Percentiles rank a stretch among this genome's conserved stretches.
Evolutionary conservation across 352 stramenopile species (phyloP).

Genomic region (Globisporangium emineosum): DNA sequence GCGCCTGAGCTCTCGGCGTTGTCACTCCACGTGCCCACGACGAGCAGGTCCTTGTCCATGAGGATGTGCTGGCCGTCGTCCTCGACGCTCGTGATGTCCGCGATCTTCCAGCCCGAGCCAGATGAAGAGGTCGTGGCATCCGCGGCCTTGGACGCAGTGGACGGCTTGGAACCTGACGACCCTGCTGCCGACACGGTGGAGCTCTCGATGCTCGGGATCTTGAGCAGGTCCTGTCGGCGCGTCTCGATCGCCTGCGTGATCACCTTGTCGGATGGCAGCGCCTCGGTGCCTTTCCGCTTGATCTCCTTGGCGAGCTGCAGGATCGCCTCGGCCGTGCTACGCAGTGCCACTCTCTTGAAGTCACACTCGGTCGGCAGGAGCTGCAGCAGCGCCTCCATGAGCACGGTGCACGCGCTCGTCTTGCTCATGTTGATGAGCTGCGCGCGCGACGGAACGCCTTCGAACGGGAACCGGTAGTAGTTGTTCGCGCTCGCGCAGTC

Average conservation of each 20-base stretch:
- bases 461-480: constrained; percentile 25
- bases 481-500: constrained; percentile 17
- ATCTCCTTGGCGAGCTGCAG: constrained; percentile 14
- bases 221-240: constrained; percentile 14
- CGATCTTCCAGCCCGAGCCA: constrained; percentile 1
- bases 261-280: constrained; percentile 7
- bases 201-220: neutral
- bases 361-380: constrained; percentile 20
- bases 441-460: constrained; percentile 15
- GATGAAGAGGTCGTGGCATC: neutral
- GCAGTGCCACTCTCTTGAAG: constrained; percentile 17
- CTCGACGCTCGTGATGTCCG: neutral
- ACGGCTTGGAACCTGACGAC: neutral
- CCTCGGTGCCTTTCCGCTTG: neutral
- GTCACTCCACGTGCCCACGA: constrained; percentile 17
- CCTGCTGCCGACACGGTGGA: neutral
- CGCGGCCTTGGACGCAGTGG: neutral
- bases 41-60: constrained; percentile 16
- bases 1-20: neutral
- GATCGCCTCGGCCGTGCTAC: constrained; percentile 18
- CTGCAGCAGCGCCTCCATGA: constrained; percentile 17
- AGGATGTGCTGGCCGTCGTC: constrained; percentile 17
- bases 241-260: constrained; percentile 14
- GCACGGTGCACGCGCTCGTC: constrained; percentile 16
- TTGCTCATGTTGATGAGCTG: constrained; percentile 20